Percentiles rank a stretch among this genome's conserved stretches.
Evolutionary conservation across 2,329 filamentous ascomycete species (phyloP).

Genomic region (Pseudogymnoascus sp.): DNA sequence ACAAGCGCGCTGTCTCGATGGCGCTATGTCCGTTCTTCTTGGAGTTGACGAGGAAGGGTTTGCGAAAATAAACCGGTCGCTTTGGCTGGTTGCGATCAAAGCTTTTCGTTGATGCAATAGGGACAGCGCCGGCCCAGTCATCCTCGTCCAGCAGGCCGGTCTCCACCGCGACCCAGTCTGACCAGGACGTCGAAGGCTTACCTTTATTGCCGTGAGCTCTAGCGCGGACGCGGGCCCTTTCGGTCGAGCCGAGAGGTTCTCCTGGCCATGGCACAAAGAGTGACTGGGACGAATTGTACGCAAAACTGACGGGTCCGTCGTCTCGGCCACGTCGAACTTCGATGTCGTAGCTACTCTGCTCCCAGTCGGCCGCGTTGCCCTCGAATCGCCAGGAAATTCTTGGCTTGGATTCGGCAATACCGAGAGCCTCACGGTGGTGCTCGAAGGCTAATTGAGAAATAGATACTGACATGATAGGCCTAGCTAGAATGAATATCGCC

Average conservation of each 20-base stretch:
- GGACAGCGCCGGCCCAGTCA: slow-evolving; percentile 28
- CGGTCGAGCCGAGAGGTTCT: slow-evolving; percentile 20
- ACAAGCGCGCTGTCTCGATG: slow-evolving; percentile 23
- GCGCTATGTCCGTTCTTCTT: neutral
- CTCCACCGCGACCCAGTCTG: slow-evolving; percentile 26
- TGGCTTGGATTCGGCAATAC: slow-evolving; percentile 38
- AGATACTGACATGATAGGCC: neutral
- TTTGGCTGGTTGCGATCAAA: slow-evolving; percentile 18
- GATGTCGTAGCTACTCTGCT: slow-evolving; percentile 38
- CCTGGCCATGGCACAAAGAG: slow-evolving; percentile 38
- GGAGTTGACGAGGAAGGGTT: slow-evolving; percentile 19
- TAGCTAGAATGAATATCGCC: neutral
- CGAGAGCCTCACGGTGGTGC: slow-evolving; percentile 26
- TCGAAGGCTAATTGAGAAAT: neutral
- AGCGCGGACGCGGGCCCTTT: slow-evolving; percentile 25
- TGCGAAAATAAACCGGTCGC: slow-evolving; percentile 29
- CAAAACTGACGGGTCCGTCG: neutral
- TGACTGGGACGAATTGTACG: slow-evolving; percentile 20
- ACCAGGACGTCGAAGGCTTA: slow-evolving; percentile 24
- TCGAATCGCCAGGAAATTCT: slow-evolving; percentile 42
- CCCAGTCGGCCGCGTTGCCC: slow-evolving; percentile 34
- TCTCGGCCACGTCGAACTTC: slow-evolving; percentile 27
- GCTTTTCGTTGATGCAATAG: slow-evolving; percentile 18
- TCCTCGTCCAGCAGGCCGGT: slow-evolving; percentile 26
- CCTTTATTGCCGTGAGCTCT: slow-evolving; percentile 21